Conservation (phyloP, 2,329 filamentous ascomycete genomes). For the Monosporascus sp. region DNA sequence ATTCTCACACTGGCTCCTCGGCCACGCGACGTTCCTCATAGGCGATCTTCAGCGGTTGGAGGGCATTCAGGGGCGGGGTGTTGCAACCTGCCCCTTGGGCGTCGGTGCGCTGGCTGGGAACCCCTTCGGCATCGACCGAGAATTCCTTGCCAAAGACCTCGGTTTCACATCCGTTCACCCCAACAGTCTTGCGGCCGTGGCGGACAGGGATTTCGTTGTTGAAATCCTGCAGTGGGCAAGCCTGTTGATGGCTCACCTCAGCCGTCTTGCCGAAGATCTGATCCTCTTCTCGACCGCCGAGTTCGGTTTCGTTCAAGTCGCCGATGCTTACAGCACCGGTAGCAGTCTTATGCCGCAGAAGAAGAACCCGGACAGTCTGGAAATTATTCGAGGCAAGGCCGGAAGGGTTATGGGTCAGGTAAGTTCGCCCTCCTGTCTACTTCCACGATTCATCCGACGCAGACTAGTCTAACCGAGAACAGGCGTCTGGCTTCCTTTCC, state of each 20-base stretch:
- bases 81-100: conserved; percentile 61
- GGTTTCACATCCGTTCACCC: conserved; percentile 63
- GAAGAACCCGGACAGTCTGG: conserved; percentile 74
- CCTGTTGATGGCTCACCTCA: conserved; percentile 65
- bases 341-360: conserved; percentile 78
- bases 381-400: conserved; percentile 66
- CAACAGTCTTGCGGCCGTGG: conserved; percentile 67
- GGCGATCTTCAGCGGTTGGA: conserved; percentile 65
- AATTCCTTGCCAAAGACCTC: conserved; percentile 65
- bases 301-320: conserved; percentile 69
- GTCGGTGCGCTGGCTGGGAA: conserved; percentile 71
- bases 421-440: background rate
- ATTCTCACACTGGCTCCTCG: conserved; percentile 71
- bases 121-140: conserved; percentile 66
- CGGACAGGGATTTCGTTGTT: conserved; percentile 66
- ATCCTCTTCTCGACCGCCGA: conserved; percentile 72
- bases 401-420: conserved; percentile 43
- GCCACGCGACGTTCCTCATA: conserved; percentile 60
- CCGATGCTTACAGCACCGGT: conserved; percentile 76
- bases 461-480: conserved; percentile 1
- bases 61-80: conserved; percentile 47
- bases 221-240: conserved; percentile 68
- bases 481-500: conserved; percentile 69
- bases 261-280: conserved; percentile 67
- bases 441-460: background rate